Evolutionary conservation across 257 asterid genomes (phyloP), one percentile per base, ranked within the genome.

Genomic region (Solanum rostratum): DNA sequence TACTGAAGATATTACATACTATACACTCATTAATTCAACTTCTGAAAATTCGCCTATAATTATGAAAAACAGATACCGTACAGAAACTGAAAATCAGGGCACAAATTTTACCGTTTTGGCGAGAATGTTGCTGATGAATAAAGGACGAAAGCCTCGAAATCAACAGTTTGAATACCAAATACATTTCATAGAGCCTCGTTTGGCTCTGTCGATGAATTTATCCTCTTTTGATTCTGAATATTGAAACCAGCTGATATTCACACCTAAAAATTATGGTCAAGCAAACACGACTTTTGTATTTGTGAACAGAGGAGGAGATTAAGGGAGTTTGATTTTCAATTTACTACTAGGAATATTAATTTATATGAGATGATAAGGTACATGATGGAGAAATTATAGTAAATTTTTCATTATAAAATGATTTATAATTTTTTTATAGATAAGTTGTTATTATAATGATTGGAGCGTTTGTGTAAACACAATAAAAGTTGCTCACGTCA

Each of bases 131-230:
- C 60, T 22, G 62, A 49, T 49, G 22, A 43, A 66, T 53, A 14
- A 30, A 57, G 59, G 54, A 30, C 62, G 54, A 57, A 84, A 10
- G 45, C 11, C 9, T 22, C 50, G 55, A 57, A 24, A 68, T 89
- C 89, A 95, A 70, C 45, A 87, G 91, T 91, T 92, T 90, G 93
- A 92, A 95, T 82, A 89, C 85, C 90, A 88, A 91, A 82, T 91
- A 89, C 97, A 94, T 95, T 88, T 93, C 97, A 74, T 46, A 68
- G 87, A 89, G 91, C 92, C 94, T 79, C 80, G 81, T 68, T 85
- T 86, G 89, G 91, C 90, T 90, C 90, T 62, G 29, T 4, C 55
- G 18, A 60, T 86, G 49, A 73, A 14, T 70, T 70, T 43, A 46
- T 55, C 9, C 9, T 46, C 82, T 12, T 62, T 22, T 18, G 16